Percentiles rank a stretch among this genome's conserved stretches.
These are phyloP conservation scores for Phytopythium sindhum DNA, from an alignment of 352 stramenopile genomes.

Conservation along the genomic window DNA sequence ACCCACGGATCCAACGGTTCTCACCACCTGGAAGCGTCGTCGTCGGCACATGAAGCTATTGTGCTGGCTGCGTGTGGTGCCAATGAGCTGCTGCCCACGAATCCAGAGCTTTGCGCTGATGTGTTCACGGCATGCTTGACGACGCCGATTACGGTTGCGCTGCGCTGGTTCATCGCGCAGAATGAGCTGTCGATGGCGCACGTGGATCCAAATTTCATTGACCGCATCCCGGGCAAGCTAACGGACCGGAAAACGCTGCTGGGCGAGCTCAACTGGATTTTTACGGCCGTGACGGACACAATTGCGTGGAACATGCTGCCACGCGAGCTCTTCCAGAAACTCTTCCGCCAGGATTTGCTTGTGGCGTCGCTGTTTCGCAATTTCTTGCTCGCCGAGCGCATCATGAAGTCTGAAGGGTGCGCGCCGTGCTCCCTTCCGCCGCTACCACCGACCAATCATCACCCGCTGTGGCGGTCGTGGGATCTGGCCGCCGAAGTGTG, in stretches of 20 bases:
- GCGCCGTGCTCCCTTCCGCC: slow-evolving; percentile 91
- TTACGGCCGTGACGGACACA: slow-evolving; percentile 99
- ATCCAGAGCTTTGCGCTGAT: slow-evolving; percentile 97
- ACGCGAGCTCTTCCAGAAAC: slow-evolving; percentile 94
- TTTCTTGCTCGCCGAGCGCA: slow-evolving; percentile 97
- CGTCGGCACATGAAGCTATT: slow-evolving; percentile 87
- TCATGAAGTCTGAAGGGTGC: slow-evolving; percentile 90
- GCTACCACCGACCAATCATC: slow-evolving; percentile 93
- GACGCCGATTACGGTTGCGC: slow-evolving; percentile 97
- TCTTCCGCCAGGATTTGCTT: slow-evolving; percentile 99
- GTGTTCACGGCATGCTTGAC: slow-evolving; percentile 99
- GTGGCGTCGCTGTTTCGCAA: slow-evolving; percentile 98
- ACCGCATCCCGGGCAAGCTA: slow-evolving; percentile 90
- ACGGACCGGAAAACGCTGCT: slow-evolving; percentile 93
- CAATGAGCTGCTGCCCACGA: slow-evolving; percentile 95
- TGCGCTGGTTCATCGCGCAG: slow-evolving; percentile 97
- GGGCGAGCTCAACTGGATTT: slow-evolving; percentile 99
- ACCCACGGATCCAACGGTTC: neutral
- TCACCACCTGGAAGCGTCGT: slow-evolving; percentile 14
- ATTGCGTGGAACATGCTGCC: slow-evolving; percentile 99
- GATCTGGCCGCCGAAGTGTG: slow-evolving; percentile 98
- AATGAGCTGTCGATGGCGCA: slow-evolving; percentile 89
- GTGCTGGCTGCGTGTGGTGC: slow-evolving; percentile 94
- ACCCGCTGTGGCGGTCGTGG: slow-evolving; percentile 98
- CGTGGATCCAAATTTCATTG: slow-evolving; percentile 81